These are phyloP conservation scores for Sporothrix brunneoviolacea DNA, from an alignment of 2,329 filamentous ascomycete genomes.

Conservation along the genomic window DNA sequence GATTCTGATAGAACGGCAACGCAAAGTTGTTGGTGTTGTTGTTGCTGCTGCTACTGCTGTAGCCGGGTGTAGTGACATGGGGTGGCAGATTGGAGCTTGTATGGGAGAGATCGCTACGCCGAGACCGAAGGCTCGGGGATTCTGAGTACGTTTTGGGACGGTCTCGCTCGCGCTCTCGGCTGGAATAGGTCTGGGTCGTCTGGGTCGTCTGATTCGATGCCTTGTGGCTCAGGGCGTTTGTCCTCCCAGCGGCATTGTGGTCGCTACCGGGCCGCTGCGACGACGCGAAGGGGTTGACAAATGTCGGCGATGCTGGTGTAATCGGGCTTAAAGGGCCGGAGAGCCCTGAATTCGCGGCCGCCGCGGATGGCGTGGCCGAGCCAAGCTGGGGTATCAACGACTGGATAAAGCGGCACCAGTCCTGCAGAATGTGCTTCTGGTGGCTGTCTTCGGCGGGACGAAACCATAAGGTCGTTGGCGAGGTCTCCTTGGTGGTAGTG, in stretches of 20 bases:
- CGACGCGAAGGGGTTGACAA: conserved; percentile 46
- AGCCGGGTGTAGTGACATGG: conserved; percentile 3
- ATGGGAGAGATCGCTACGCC: conserved; percentile 53
- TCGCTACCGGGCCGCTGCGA: conserved; percentile 33
- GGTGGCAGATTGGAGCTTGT: conserved; percentile 18
- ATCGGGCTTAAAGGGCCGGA: conserved; percentile 39
- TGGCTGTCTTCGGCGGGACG: conserved; percentile 44
- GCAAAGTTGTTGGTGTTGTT: conserved; percentile 9
- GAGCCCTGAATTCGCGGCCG: conserved; percentile 21
- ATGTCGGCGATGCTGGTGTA: conserved; percentile 47
- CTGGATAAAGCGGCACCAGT: conserved; percentile 53
- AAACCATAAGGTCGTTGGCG: conserved; percentile 48
- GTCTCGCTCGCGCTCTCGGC: conserved; percentile 38
- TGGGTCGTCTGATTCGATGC: conserved; percentile 33
- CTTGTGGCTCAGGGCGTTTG: conserved; percentile 38
- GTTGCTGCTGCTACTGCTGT: conserved; percentile 1
- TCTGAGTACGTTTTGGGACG: conserved; percentile 49
- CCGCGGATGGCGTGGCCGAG: background rate
- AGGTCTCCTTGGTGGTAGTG: conserved; percentile 43
- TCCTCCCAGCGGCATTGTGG: conserved; percentile 29
- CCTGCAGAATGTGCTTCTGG: conserved; percentile 42
- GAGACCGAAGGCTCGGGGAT: conserved; percentile 55
- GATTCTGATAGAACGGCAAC: conserved; percentile 17
- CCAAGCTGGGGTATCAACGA: conserved; percentile 29
- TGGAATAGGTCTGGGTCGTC: conserved; percentile 34